Percentiles rank a stretch among this genome's conserved stretches.
Evolutionary conservation across 2,329 filamentous ascomycete species (phyloP).

Genomic region (Microsporum canis): DNA sequence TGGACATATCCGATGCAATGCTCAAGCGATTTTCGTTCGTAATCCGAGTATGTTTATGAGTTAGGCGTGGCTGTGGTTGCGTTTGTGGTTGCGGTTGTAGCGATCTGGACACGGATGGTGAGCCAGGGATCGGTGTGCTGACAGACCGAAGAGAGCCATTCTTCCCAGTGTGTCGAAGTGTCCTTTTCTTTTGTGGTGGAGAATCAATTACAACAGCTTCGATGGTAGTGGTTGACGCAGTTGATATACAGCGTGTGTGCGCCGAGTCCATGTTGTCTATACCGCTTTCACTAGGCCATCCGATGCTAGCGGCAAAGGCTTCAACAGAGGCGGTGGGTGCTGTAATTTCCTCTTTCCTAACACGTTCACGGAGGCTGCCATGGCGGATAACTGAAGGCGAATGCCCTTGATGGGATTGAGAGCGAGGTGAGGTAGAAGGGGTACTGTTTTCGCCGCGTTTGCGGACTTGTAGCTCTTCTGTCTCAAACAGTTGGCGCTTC

Average conservation of each 20-base stretch:
- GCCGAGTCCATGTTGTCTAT: constrained; percentile 17
- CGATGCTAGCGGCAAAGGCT: constrained; percentile 39
- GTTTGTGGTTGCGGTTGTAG: neutral
- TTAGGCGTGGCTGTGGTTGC: constrained; percentile 34
- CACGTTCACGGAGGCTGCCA: neutral
- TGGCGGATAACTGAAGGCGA: neutral
- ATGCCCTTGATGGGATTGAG: neutral
- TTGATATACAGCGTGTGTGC: constrained; percentile 36
- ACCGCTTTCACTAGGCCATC: constrained; percentile 35
- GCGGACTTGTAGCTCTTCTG: neutral
- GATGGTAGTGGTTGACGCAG: constrained; percentile 44
- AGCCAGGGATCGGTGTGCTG: constrained; percentile 27
- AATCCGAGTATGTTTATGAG: constrained; percentile 42
- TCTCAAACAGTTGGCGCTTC: neutral
- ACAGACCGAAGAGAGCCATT: constrained; percentile 41
- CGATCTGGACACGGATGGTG: neutral
- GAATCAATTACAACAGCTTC: constrained; percentile 46
- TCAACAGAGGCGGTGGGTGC: constrained; percentile 31
- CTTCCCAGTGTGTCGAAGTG: constrained; percentile 44
- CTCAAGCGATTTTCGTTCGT: constrained; percentile 37
- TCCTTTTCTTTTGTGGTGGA: constrained; percentile 35
- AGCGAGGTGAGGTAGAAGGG: neutral
- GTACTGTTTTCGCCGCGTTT: neutral
- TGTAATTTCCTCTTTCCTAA: neutral
- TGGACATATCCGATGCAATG: constrained; percentile 32